These are phyloP conservation scores for Apiotrichum brassicae DNA, from an alignment of 1,284 basidiomycete species.

Conservation along the genomic window DNA sequence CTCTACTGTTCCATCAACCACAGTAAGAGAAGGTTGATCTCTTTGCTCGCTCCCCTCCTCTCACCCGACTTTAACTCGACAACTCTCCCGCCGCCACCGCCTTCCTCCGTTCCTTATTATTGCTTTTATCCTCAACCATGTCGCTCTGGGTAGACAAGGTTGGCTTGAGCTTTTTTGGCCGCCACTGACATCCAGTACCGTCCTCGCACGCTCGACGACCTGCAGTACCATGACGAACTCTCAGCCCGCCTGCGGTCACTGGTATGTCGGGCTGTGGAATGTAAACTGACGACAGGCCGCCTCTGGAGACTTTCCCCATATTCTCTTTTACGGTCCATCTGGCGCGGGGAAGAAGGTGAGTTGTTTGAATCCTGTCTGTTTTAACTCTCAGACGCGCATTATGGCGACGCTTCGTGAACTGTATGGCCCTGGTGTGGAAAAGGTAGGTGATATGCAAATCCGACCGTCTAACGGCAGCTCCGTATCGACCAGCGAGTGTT, in stretches of 20 bases:
- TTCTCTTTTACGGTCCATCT: conserved; percentile 95
- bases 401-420: conserved; percentile 80
- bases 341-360: conserved; percentile 86
- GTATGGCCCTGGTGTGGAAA: conserved; percentile 88
- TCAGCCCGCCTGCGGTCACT: conserved; percentile 74
- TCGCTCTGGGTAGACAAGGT: conserved; percentile 87
- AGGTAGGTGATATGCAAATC: conserved; percentile 52
- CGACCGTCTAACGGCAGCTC: conserved; percentile 59
- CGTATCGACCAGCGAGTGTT: conserved; percentile 98
- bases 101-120: too few relatives aligned
- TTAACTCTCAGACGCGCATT: conserved; percentile 63
- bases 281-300: conserved; percentile 54
- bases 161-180: conserved; percentile 15
- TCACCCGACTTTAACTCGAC: too few relatives aligned
- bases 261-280: conserved; percentile 45
- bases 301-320: conserved; percentile 92
- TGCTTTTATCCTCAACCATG: too few relatives aligned
- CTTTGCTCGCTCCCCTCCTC: too few relatives aligned
- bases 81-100: too few relatives aligned
- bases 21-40: too few relatives aligned
- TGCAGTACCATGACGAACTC: conserved; percentile 82
- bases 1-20: too few relatives aligned
- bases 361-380: neutral
- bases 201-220: conserved; percentile 72
- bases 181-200: conserved; percentile 58